phyloP scores from a whole-genome alignment of 441 rosid species.

The Euphorbia celastroides region DNA sequence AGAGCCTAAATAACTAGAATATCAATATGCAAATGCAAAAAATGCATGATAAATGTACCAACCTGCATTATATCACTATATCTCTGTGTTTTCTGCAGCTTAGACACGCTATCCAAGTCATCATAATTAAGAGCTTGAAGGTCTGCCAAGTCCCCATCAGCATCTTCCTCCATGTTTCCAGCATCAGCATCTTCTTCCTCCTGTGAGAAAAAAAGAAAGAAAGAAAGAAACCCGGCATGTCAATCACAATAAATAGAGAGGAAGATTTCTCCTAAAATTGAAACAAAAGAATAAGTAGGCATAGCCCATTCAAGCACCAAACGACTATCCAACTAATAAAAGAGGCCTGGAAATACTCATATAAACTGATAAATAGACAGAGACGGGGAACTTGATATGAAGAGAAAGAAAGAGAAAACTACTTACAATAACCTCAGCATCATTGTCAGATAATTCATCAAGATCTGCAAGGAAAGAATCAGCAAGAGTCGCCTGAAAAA shows the following conservation, averaged over 20 bases:
- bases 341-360: neutral
- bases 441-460: conserved; percentile 64
- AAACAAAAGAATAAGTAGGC: neutral
- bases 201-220: conserved; percentile 29
- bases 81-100: conserved; percentile 71
- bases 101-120: conserved; percentile 75
- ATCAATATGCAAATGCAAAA: neutral
- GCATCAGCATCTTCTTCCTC: conserved; percentile 62
- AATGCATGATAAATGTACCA: conserved; percentile 10
- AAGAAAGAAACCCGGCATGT: neutral
- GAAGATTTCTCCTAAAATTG: neutral
- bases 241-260: neutral
- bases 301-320: neutral
- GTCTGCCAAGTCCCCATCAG: conserved; percentile 63
- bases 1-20: neutral
- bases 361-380: neutral
- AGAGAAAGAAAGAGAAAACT: neutral
- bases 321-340: neutral
- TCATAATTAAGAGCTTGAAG: conserved; percentile 70
- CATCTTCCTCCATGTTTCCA: conserved; percentile 18
- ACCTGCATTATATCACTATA: conserved; percentile 80
- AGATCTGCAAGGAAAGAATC: neutral
- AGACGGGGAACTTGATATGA: neutral
- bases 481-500: conserved; percentile 3
- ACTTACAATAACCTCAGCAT: conserved; percentile 58